A percentile compares a stretch with the other conserved stretches of the same genome.
Conservation (phyloP, 2,329 filamentous ascomycete genomes). For the Coniochaeta ligniaria region DNA sequence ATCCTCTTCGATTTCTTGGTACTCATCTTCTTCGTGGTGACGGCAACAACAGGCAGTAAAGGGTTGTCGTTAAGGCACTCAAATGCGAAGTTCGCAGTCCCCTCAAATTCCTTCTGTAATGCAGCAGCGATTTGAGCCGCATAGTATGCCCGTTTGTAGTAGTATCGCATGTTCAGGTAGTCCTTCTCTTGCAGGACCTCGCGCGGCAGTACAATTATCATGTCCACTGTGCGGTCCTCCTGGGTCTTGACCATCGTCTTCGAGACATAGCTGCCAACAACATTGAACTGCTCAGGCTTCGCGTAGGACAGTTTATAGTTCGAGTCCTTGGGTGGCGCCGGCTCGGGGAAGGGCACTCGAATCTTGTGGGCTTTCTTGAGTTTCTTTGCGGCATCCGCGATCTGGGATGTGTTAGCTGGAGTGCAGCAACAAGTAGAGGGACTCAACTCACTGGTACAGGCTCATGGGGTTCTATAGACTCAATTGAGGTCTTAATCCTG, state of each 20-base stretch:
- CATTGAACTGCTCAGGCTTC: conserved; percentile 72
- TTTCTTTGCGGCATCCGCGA: conserved; percentile 59
- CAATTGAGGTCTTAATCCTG: conserved; percentile 44
- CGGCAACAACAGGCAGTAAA: conserved; percentile 61
- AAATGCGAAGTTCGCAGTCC: conserved; percentile 53
- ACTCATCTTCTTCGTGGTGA: conserved; percentile 28
- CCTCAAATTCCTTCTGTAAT: conserved; percentile 50
- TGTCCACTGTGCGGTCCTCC: conserved; percentile 58
- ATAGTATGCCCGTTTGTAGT: conserved; percentile 91
- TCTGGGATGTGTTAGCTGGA: conserved; percentile 33
- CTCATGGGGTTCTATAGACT: conserved; percentile 41
- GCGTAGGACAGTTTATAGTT: conserved; percentile 77
- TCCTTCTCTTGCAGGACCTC: conserved; percentile 88
- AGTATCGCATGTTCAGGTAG: conserved; percentile 86
- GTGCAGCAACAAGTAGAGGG: neutral
- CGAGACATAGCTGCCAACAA: conserved; percentile 79
- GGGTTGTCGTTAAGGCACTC: conserved; percentile 64
- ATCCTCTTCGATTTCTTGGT: conserved; percentile 3
- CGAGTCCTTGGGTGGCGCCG: conserved; percentile 65
- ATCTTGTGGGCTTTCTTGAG: conserved; percentile 63
- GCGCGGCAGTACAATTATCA: conserved; percentile 80
- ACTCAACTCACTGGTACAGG: conserved; percentile 38
- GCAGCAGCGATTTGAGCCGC: conserved; percentile 71
- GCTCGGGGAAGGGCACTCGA: conserved; percentile 77
- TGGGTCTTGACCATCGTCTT: conserved; percentile 65